Conservation (phyloP, 805 yeast genomes). For the Candida sithepensis region DNA sequence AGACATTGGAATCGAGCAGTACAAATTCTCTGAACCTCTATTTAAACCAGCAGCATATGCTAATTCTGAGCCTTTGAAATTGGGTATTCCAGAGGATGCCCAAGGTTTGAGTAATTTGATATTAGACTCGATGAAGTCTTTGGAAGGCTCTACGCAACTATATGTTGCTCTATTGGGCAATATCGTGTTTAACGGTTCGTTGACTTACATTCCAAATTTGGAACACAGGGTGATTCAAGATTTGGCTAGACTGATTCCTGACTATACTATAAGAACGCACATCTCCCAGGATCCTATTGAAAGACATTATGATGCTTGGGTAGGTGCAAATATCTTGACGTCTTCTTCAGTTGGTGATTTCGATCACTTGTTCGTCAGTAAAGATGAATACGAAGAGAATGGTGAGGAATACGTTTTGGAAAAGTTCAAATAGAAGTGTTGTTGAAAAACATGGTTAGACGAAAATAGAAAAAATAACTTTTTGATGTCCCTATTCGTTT, state of each 20-base stretch:
- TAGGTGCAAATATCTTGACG: constrained; percentile 70
- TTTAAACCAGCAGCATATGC: constrained; percentile 49
- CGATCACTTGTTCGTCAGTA: constrained; percentile 58
- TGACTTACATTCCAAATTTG: constrained; percentile 52
- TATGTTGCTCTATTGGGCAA: constrained; percentile 40
- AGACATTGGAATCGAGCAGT: constrained; percentile 49
- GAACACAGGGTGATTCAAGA: constrained; percentile 54
- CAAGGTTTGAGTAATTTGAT: constrained; percentile 47
- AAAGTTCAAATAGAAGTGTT: constrained; percentile 35
- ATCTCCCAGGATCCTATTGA: constrained; percentile 43
- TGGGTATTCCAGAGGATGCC: constrained; percentile 42
- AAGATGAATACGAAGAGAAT: constrained; percentile 61
- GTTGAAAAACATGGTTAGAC: not conserved
- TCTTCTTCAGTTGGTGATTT: constrained; percentile 46
- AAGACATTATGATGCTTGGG: constrained; percentile 59
- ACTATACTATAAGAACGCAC: constrained; percentile 39
- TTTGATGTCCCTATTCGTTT: no score
- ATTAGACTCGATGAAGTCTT: constrained; percentile 40
- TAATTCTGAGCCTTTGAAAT: not conserved
- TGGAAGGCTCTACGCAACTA: constrained; percentile 41
- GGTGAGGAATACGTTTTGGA: constrained; percentile 48
- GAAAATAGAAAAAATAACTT: no score
- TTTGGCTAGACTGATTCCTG: constrained; percentile 51
- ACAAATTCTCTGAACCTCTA: constrained; percentile 59
- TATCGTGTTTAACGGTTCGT: constrained; percentile 60